Evolutionary conservation across 805 yeast species (phyloP).

Genomic region (Myxozyma udenii): DNA sequence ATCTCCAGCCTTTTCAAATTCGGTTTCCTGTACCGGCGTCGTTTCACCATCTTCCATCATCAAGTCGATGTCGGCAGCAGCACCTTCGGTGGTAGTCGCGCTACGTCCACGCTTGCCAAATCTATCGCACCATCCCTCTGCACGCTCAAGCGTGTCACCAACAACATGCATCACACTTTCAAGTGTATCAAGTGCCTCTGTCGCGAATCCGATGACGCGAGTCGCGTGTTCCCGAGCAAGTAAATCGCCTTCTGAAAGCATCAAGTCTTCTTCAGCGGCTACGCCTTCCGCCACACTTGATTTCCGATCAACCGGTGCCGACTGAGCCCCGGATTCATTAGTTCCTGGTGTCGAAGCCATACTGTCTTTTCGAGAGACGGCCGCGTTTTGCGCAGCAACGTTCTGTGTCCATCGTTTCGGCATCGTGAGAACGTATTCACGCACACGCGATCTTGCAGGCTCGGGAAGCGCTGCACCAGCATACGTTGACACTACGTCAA

Average conservation of each 20-base stretch:
- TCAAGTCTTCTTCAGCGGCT: neutral
- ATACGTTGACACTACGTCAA: conserved; percentile 78
- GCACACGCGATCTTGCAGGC: conserved; percentile 73
- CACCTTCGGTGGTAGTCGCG: neutral
- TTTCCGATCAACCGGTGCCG: neutral
- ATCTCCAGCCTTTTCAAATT: neutral
- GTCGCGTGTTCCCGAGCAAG: conserved; percentile 49
- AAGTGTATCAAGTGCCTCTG: conserved; percentile 86
- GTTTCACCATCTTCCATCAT: neutral
- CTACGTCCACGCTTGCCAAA: conserved; percentile 31
- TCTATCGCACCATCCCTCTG: conserved; percentile 69
- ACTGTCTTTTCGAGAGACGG: conserved; percentile 10
- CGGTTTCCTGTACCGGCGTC: neutral
- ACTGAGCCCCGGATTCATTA: neutral
- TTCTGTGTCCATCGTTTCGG: conserved; percentile 69
- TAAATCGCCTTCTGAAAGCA: conserved; percentile 5
- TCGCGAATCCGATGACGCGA: conserved; percentile 74
- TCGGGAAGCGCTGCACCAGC: conserved; percentile 73
- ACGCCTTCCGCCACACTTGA: neutral
- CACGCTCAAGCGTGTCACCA: conserved; percentile 77
- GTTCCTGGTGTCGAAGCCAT: neutral
- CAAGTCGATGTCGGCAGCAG: neutral
- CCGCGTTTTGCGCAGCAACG: conserved; percentile 32
- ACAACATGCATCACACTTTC: conserved; percentile 77
- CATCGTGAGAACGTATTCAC: conserved; percentile 69